phyloP scores from a whole-genome alignment of 345 rosid genomes.

The Syzygium jambos region DNA sequence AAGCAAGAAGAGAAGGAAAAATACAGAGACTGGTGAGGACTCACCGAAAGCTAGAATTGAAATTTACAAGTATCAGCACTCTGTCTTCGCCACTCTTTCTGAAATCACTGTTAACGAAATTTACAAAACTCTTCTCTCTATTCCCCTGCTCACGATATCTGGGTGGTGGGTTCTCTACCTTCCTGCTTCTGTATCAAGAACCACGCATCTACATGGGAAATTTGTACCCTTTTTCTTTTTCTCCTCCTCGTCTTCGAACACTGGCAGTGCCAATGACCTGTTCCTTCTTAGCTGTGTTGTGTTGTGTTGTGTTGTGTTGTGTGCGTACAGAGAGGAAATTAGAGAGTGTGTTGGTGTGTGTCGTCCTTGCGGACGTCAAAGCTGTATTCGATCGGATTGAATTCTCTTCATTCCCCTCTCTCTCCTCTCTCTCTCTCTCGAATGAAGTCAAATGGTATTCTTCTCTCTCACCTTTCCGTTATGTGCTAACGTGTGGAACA shows the following conservation, averaged over 20 bases:
- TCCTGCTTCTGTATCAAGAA: neutral
- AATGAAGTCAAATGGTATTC: constrained; percentile 42
- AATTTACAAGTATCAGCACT: neutral
- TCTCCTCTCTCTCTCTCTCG: constrained; percentile 18
- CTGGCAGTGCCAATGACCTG: constrained; percentile 6
- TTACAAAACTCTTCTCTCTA: neutral
- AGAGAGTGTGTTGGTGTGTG: constrained; percentile 22
- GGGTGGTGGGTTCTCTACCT: neutral
- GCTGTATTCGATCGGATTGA: constrained; percentile 63
- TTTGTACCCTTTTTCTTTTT: neutral
- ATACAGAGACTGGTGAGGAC: neutral
- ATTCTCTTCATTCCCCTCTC: constrained; percentile 27
- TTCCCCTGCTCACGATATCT: neutral
- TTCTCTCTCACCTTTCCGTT: neutral
- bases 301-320: neutral
- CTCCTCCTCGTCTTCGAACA: neutral
- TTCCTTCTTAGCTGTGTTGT: neutral
- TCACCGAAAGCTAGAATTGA: neutral
- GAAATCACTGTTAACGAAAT: neutral
- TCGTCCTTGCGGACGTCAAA: constrained; percentile 95
- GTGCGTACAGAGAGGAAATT: constrained; percentile 9
- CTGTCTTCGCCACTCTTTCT: neutral
- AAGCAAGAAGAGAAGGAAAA: neutral
- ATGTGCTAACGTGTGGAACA: neutral
- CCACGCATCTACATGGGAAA: neutral